These are phyloP conservation scores for Ascobolus immersus DNA, from an alignment of 495 filamentous ascomycete genomes.

Conservation along the genomic window DNA sequence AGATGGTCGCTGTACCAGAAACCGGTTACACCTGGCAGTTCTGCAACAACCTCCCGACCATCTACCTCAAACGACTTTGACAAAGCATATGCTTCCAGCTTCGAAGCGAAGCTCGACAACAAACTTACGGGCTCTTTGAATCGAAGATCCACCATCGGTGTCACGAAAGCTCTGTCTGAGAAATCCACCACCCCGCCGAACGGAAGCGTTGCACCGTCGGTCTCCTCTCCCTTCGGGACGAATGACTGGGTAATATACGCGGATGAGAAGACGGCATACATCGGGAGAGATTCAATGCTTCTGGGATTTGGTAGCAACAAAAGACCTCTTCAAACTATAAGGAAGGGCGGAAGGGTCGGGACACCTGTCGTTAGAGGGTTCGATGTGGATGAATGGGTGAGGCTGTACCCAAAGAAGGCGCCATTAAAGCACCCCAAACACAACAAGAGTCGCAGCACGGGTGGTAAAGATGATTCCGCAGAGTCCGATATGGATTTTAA, in stretches of 20 bases:
- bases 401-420: conserved; percentile 30
- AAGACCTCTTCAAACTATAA: conserved; percentile 55
- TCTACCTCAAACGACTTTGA: too few species aligned
- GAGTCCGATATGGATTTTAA: too few species aligned
- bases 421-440: conserved; percentile 3
- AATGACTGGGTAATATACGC: conserved; percentile 15
- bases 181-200: background rate
- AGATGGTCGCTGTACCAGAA: conserved; percentile 16
- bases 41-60: too few species aligned
- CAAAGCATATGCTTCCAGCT: too few species aligned
- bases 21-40: too few species aligned
- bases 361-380: conserved; percentile 76
- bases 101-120: too few species aligned
- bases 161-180: background rate
- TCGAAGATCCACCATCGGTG: too few species aligned
- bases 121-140: too few species aligned
- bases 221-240: too few species aligned
- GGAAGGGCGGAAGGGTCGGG: conserved; percentile 53
- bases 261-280: conserved; percentile 20
- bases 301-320: conserved; percentile 26
- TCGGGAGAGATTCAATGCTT: conserved; percentile 25
- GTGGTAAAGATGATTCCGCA: background rate
- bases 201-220: too few species aligned
- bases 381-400: conserved; percentile 47
- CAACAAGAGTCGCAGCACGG: conserved; percentile 1